Base-by-base conservation (phyloP, 2,329 filamentous ascomycete species). In the Aspergillus texensis region DNA sequence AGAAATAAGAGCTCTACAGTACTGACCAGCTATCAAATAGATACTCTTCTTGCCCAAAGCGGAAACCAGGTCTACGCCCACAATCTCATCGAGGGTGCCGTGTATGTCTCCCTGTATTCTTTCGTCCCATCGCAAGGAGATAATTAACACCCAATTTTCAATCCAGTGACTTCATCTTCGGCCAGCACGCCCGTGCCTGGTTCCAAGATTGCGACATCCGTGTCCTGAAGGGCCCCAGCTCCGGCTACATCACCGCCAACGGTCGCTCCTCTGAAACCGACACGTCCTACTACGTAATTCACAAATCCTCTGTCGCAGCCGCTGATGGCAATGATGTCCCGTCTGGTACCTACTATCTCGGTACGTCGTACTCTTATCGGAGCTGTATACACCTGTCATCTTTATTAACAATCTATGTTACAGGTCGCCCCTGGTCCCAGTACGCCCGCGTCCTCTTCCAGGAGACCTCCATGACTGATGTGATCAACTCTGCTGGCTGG, bases 401-500 rank as follows among this genome's bases (percentile, higher is more conserved):
- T n/a, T 30, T 24, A 24, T 4, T 34, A 24, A 34, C 19, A 19
- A 36, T 21, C 45, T 36, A 30, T 28, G 4, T n/a, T 21, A 41
- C 16, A 62, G 60, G 60, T 50, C 61, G 61, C 24, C 61, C 61
- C 56, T 62, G 61, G 61, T 62, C 61, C 50, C 24, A 62, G 48
- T 62, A 59, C 50, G 61, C 61, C 26, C 61, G 61, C n/a, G 61
- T 62, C 2, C 21, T 54, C 48, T 62, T 62, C 56, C 61, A 62
- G 61, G 28, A 59, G 50, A 62, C 61, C 30, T 46, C 48, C 50
- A 50, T 62, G 61, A 55, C 48, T 21, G 36, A 77, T 28, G 85
- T 89, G 24, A 82, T 91, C 69, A 88, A 89, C 68, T 63, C 79
- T 2, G 82, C 83, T 0, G 88, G 88, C 0, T 90, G 88, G 88